These are phyloP conservation scores for Hypoxylon lenormandii DNA, from an alignment of 495 filamentous ascomycete species.

Conservation along the genomic window DNA sequence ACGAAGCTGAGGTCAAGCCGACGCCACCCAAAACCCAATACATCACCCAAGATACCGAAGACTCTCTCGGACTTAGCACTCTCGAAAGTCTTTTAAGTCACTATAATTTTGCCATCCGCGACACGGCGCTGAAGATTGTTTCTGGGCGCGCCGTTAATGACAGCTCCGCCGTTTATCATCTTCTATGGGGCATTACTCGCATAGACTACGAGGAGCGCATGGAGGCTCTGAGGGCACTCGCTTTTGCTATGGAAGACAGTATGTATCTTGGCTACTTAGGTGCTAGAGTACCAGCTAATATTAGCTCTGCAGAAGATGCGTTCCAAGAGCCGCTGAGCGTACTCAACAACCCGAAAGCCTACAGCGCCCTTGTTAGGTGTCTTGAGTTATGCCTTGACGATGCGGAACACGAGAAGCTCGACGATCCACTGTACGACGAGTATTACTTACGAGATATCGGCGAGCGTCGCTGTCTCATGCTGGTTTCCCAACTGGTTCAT, in stretches of 20 bases:
- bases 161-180: constrained; percentile 52
- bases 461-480: constrained; percentile 64
- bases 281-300: constrained; percentile 28
- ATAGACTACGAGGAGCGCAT: constrained; percentile 64
- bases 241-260: constrained; percentile 57
- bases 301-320: constrained; percentile 23
- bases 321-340: constrained; percentile 43
- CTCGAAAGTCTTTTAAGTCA: constrained; percentile 65
- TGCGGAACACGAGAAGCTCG: constrained; percentile 61
- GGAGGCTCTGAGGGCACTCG: constrained; percentile 61
- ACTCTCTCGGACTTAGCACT: constrained; percentile 62
- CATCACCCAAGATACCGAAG: constrained; percentile 71
- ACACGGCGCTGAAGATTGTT: constrained; percentile 64
- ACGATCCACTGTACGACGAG: constrained; percentile 63
- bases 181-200: constrained; percentile 65
- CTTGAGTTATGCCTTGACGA: constrained; percentile 63
- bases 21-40: constrained; percentile 67
- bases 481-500: constrained; percentile 59
- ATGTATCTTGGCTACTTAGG: constrained; percentile 6
- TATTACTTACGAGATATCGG: constrained; percentile 64
- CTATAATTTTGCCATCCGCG: constrained; percentile 66
- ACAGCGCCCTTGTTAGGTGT: constrained; percentile 64
- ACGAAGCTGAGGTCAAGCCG: constrained; percentile 61
- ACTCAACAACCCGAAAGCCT: constrained; percentile 59
- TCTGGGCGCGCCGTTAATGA: constrained; percentile 66